Evolutionary conservation across 176 grass and related monocot genomes (phyloP).

Genomic region (Aegilops sharonensis): DNA sequence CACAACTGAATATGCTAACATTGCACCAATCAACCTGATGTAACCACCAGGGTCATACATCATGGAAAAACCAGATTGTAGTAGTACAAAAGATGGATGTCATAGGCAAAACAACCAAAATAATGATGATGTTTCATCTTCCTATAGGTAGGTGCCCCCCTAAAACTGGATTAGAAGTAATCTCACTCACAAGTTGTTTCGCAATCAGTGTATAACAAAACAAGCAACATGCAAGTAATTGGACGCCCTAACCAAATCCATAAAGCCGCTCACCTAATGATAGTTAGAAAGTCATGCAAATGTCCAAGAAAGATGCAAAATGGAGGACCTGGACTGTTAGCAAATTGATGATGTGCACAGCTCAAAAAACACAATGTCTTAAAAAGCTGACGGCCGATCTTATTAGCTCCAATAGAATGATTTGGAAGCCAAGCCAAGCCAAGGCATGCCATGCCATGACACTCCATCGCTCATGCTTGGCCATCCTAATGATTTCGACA

Average conservation of each 20-base stretch:
- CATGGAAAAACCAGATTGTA: not conserved
- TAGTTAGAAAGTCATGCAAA: not conserved
- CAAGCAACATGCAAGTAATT: constrained; percentile 2
- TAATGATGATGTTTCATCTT: not conserved
- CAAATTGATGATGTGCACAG: constrained; percentile 20
- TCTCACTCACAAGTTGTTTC: constrained; percentile 4
- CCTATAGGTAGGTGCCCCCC: not conserved
- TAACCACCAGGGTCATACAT: constrained; percentile 8
- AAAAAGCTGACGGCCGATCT: constrained; percentile 20
- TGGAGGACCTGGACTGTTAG: not conserved
- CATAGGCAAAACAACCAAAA: not conserved
- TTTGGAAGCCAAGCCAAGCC: constrained; percentile 25
- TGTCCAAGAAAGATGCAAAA: constrained; percentile 13
- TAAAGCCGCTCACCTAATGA: not conserved
- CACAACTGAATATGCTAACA: constrained; percentile 24
- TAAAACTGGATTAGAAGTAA: constrained; percentile 28
- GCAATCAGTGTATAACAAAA: not conserved
- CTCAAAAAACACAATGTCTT: not conserved
- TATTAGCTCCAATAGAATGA: constrained; percentile 8
- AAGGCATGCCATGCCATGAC: constrained; percentile 26
- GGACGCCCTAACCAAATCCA: constrained; percentile 13
- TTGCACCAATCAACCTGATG: constrained; percentile 25
- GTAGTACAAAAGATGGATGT: not conserved
- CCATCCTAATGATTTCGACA: constrained; percentile 39
- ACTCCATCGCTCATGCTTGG: constrained; percentile 10